These are phyloP conservation scores for Pleurotus eryngii DNA, from an alignment of 768 basidiomycete species.

Conservation along the genomic window DNA sequence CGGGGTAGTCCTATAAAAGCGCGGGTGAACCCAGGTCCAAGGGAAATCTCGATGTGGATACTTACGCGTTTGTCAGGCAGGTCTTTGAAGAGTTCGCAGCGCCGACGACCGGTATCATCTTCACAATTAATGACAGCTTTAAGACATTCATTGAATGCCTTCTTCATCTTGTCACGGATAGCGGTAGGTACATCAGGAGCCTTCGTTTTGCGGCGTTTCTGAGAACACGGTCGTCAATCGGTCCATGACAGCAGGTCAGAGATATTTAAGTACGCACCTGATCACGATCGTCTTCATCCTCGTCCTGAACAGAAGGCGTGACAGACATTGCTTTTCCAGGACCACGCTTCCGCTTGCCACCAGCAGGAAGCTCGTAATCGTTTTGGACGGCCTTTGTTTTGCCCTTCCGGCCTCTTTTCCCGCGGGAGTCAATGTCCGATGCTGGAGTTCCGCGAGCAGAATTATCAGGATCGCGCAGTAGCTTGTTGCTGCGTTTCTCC, in stretches of 20 bases:
- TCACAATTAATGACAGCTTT: constrained; percentile 71
- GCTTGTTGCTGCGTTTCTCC: constrained; percentile 61
- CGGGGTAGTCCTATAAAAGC: constrained; percentile 70
- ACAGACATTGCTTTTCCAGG: constrained; percentile 67
- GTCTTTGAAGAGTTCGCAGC: constrained; percentile 85
- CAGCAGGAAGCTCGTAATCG: constrained; percentile 35
- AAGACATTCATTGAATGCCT: constrained; percentile 73
- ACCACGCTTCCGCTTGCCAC: constrained; percentile 67
- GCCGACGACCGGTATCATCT: constrained; percentile 71
- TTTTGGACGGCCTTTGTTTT: constrained; percentile 42
- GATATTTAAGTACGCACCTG: constrained; percentile 38
- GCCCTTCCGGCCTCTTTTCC: constrained; percentile 64
- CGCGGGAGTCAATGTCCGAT: constrained; percentile 56
- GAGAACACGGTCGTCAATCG: background rate
- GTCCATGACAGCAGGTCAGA: constrained; percentile 7
- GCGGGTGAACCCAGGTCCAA: constrained; percentile 13
- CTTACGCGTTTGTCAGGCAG: constrained; percentile 75
- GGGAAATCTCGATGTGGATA: constrained; percentile 7
- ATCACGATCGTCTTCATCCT: constrained; percentile 76
- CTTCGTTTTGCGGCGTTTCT: constrained; percentile 89
- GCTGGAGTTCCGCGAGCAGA: constrained; percentile 65
- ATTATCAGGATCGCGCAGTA: constrained; percentile 53
- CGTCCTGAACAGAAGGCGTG: constrained; percentile 73
- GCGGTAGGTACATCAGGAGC: constrained; percentile 51
- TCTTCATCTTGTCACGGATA: constrained; percentile 77